Percentiles rank a stretch among this genome's conserved stretches.
phyloP scores from a whole-genome alignment of 441 rosid species.

The Bruguiera hainesii region DNA sequence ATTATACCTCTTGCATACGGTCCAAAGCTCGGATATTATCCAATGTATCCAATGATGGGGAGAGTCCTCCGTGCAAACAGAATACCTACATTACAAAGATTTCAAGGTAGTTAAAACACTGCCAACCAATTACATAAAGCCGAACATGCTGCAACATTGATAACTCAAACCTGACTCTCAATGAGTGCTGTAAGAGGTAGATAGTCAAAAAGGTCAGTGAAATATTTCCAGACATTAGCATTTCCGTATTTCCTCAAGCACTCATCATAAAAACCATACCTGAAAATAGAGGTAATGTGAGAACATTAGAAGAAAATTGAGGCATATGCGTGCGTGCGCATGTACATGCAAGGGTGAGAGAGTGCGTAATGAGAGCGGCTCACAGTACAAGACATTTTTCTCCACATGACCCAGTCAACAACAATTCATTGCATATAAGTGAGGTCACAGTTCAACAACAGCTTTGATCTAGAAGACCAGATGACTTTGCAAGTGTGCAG shows the following conservation, averaged over 20 bases:
- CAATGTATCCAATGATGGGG: constrained; percentile 91
- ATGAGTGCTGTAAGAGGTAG: constrained; percentile 94
- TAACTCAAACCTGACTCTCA: constrained; percentile 87
- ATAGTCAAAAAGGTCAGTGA: constrained; percentile 93
- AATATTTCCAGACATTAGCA: constrained; percentile 97
- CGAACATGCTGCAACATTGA: constrained; percentile 6
- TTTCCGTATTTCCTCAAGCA: constrained; percentile 96
- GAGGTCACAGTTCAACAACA: too few relatives aligned
- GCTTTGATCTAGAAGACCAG: too few relatives aligned
- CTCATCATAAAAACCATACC: constrained; percentile 97
- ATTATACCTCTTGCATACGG: constrained; percentile 94
- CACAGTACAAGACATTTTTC: background rate
- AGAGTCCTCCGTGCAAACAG: constrained; percentile 98
- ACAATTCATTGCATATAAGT: too few relatives aligned
- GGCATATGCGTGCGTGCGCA: background rate
- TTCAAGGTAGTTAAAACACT: constrained; percentile 19
- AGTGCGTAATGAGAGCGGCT: background rate
- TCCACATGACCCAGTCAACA: too few relatives aligned
- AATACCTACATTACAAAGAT: constrained; percentile 49
- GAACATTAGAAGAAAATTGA: background rate
- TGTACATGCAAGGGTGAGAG: background rate
- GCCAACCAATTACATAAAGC: background rate
- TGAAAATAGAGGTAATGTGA: constrained; percentile 30
- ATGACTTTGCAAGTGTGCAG: too few relatives aligned
- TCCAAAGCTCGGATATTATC: constrained; percentile 95